phyloP scores from a whole-genome alignment of 2,329 filamentous ascomycete species.

The Arthroderma sp. region DNA sequence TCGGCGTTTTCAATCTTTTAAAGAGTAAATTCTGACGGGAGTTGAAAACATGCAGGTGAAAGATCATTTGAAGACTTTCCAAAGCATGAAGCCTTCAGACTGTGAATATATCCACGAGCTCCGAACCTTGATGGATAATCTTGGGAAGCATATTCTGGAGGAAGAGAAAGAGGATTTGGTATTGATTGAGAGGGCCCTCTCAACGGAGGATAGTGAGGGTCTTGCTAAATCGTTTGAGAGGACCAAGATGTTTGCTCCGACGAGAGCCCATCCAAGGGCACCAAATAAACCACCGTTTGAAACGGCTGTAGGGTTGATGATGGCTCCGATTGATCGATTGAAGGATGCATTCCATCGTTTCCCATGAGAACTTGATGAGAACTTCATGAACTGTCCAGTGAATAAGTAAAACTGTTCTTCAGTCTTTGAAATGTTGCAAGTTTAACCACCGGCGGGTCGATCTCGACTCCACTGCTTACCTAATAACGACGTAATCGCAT shows the following conservation, averaged over 20 bases:
- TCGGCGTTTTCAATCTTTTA: background rate
- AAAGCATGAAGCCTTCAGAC: conserved; percentile 28
- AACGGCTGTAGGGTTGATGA: conserved; percentile 40
- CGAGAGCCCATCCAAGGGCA: conserved; percentile 36
- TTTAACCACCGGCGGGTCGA: too few species aligned
- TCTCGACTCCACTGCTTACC: too few species aligned
- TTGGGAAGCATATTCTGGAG: conserved; percentile 35
- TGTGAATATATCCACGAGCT: conserved; percentile 29
- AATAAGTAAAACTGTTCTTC: too few species aligned
- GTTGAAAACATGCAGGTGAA: conserved; percentile 30
- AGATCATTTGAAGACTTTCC: conserved; percentile 35
- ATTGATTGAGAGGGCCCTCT: conserved; percentile 30
- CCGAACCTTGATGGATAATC: conserved; percentile 26
- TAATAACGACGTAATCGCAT: too few species aligned
- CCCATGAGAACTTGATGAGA: conserved; percentile 21
- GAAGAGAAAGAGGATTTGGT: conserved; percentile 38
- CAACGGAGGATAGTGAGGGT: conserved; percentile 18
- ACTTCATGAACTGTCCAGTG: too few species aligned
- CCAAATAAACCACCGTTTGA: conserved; percentile 43
- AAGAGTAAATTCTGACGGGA: background rate
- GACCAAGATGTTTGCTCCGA: conserved; percentile 40
- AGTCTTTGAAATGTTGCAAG: too few species aligned
- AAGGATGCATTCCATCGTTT: conserved; percentile 42
- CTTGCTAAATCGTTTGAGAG: conserved; percentile 33
- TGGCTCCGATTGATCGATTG: conserved; percentile 43